Evolutionary conservation across 2,329 filamentous ascomycete genomes (phyloP).

Genomic region (Malbranchea cinnamomea): DNA sequence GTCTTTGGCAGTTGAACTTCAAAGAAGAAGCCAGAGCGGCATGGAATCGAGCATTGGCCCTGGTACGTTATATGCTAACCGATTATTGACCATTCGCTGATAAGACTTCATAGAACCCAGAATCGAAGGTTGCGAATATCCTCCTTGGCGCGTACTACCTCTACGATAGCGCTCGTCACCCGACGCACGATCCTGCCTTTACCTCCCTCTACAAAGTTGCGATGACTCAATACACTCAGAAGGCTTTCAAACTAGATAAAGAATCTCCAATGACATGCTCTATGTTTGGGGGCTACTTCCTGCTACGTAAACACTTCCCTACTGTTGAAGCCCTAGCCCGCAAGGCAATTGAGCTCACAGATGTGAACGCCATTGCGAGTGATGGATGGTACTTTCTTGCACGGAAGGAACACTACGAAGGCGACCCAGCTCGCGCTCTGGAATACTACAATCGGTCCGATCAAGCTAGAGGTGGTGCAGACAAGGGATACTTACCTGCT

Average conservation of each 20-base stretch:
- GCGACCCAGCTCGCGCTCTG: conserved; percentile 57
- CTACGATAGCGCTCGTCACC: conserved; percentile 67
- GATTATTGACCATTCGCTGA: background rate
- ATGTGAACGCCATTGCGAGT: conserved; percentile 90
- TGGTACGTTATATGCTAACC: conserved; percentile 34
- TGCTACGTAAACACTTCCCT: conserved; percentile 62
- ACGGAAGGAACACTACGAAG: conserved; percentile 74
- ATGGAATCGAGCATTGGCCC: conserved; percentile 75
- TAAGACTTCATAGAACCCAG: conserved; percentile 38
- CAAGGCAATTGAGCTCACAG: conserved; percentile 88
- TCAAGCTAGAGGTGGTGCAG: conserved; percentile 78
- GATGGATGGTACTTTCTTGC: conserved; percentile 95
- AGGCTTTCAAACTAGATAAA: conserved; percentile 85
- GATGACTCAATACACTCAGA: conserved; percentile 88
- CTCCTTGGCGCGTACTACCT: conserved; percentile 83
- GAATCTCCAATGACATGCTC: conserved; percentile 79
- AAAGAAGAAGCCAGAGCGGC: conserved; percentile 83
- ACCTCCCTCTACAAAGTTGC: conserved; percentile 75
- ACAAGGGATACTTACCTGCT: conserved; percentile 79
- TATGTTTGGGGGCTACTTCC: conserved; percentile 80
- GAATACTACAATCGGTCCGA: conserved; percentile 86
- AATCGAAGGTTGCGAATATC: conserved; percentile 81
- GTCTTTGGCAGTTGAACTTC: conserved; percentile 90
- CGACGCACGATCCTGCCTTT: conserved; percentile 74
- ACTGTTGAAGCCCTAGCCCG: conserved; percentile 78